Conservation (phyloP, 129 eudicot genomes). For the Calendula officinalis region DNA sequence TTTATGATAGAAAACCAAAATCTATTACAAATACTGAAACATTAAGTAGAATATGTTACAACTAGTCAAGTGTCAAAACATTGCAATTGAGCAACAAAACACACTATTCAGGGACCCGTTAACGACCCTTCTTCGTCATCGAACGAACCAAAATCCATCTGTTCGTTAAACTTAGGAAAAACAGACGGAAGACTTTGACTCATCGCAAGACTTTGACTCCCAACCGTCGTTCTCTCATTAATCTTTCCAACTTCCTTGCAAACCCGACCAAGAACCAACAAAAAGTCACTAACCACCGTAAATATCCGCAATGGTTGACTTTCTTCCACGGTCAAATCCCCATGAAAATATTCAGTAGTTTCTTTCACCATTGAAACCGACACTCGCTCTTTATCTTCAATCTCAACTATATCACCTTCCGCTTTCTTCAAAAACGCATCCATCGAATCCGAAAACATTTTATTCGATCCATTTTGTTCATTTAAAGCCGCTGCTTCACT, state of each 20-base stretch:
- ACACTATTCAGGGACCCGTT: not conserved
- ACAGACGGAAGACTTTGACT: constrained; percentile 37
- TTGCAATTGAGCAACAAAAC: constrained; percentile 11
- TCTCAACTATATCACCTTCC: constrained; percentile 30
- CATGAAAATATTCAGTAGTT: constrained; percentile 66
- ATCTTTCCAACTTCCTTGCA: constrained; percentile 81
- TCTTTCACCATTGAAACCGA: constrained; percentile 62
- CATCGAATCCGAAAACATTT: constrained; percentile 43
- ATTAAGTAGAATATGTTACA: not conserved
- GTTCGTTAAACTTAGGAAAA: constrained; percentile 41
- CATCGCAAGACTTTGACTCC: constrained; percentile 42
- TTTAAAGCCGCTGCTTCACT: constrained; percentile 44
- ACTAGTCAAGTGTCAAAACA: not conserved
- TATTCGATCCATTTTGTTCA: constrained; percentile 30
- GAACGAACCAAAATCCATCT: constrained; percentile 33
- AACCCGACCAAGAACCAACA: constrained; percentile 61
- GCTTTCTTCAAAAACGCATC: constrained; percentile 52
- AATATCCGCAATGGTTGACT: constrained; percentile 67
- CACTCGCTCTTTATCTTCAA: constrained; percentile 45
- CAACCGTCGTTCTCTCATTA: constrained; percentile 59
- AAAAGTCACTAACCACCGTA: constrained; percentile 77
- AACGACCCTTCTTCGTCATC: constrained; percentile 43
- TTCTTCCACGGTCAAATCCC: constrained; percentile 55
- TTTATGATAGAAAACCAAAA: not conserved
- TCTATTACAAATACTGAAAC: not conserved